Evolutionary conservation across 2,329 filamentous ascomycete genomes (phyloP).

Genomic region (Hypoxylon sp.): DNA sequence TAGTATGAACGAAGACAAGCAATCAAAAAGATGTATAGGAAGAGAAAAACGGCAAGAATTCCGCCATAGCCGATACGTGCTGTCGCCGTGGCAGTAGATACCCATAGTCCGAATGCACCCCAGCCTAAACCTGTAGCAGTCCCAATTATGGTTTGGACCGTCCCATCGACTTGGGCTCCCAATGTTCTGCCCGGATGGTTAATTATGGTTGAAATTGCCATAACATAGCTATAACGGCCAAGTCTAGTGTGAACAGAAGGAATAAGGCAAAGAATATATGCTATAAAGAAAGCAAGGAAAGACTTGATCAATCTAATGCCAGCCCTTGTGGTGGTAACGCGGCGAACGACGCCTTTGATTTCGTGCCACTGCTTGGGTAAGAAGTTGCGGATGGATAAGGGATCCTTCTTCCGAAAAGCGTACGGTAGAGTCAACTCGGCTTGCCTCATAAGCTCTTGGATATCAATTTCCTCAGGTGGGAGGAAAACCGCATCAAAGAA

Average conservation of each 20-base stretch:
- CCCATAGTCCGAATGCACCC: constrained; percentile 67
- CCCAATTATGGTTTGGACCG: constrained; percentile 67
- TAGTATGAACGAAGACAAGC: constrained; percentile 70
- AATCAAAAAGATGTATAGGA: constrained; percentile 66
- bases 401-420: constrained; percentile 63
- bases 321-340: constrained; percentile 64
- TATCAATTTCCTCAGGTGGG: constrained; percentile 59
- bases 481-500: constrained; percentile 66
- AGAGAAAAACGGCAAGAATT: constrained; percentile 69
- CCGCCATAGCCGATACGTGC: constrained; percentile 67
- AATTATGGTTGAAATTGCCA: constrained; percentile 69
- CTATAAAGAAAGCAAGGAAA: constrained; percentile 70
- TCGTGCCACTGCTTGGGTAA: constrained; percentile 65
- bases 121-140: constrained; percentile 69
- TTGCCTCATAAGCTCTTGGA: constrained; percentile 59
- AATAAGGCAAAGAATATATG: constrained; percentile 70
- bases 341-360: constrained; percentile 58
- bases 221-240: constrained; percentile 69
- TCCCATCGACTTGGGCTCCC: constrained; percentile 71
- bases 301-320: constrained; percentile 68
- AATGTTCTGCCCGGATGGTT: constrained; percentile 71
- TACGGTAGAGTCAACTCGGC: constrained; percentile 63
- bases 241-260: constrained; percentile 65
- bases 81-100: constrained; percentile 65
- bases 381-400: constrained; percentile 64